These are phyloP conservation scores for Bassia scoparia DNA, from an alignment of 148 eudicot genomes.

Conservation along the genomic window DNA sequence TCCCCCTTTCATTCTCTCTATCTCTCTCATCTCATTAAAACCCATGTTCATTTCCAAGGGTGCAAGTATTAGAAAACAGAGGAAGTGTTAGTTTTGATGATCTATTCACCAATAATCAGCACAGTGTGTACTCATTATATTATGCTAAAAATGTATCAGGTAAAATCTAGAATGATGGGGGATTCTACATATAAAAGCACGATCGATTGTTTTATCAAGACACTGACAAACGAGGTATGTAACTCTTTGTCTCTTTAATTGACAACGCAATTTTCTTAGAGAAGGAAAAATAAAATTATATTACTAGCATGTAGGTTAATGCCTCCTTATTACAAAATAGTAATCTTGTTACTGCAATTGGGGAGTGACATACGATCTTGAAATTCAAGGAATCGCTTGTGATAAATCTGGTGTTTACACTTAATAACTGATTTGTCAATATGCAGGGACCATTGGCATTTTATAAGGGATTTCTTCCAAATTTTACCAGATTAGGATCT, in stretches of 20 bases:
- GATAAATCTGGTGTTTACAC: neutral
- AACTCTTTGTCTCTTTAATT: neutral
- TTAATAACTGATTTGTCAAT: neutral
- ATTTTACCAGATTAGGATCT: constrained; percentile 75
- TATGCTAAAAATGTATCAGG: constrained; percentile 31
- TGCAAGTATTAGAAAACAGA: too few relatives aligned
- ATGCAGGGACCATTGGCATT: constrained; percentile 82
- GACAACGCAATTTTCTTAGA: neutral
- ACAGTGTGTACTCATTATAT: constrained; percentile 29
- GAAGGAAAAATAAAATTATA: neutral
- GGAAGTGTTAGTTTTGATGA: constrained; percentile 28
- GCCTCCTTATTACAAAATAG: neutral
- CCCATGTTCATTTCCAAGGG: too few relatives aligned
- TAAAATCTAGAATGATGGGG: constrained; percentile 95
- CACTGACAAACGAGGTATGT: constrained; percentile 62
- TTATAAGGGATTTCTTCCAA: constrained; percentile 84
- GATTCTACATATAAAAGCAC: constrained; percentile 64
- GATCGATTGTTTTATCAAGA: constrained; percentile 72
- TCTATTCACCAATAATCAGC: constrained; percentile 35
- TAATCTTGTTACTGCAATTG: neutral
- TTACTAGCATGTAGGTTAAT: neutral
- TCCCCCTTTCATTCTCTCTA: too few relatives aligned
- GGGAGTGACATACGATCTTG: neutral
- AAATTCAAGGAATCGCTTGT: neutral
- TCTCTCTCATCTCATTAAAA: too few relatives aligned